Base-by-base conservation (phyloP, 1,139 yeast genomes). In the Saccharomyces uvarum region DNA sequence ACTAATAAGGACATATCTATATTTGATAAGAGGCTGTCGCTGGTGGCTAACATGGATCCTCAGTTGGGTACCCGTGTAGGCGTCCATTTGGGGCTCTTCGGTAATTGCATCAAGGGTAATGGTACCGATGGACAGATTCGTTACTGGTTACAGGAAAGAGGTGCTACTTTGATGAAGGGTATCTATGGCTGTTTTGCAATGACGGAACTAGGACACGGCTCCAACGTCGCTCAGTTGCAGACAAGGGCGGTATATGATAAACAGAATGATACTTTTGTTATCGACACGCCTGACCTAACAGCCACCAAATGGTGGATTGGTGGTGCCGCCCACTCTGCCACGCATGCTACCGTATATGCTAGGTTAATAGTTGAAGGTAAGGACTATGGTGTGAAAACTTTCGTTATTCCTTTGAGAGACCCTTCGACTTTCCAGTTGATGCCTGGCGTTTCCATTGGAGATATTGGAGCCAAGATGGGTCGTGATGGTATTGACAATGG, bases 231-330 rank as follows among this genome's bases (percentile, higher is more conserved):
- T 13, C 95, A 88, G 49, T 76, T 89, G 60, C 96, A 90, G 73
- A 90, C 97, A n/a, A 86, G 91, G 31, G 96, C 97, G 21, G 84
- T 87, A 50, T 90, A 79, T 69, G 87, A 88, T 69, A 75, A 77
- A 50, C 75, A 73, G 29, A 78, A 77, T 31, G 89, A 88, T 65
- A 82, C 83, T 59, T 88, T 90, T 63, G 71, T 80, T 54, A 83
- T 90, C 61, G 82, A 88, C 70, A 90, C 97, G 26, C 97, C 97
- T 6, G 88, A 88, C 68, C 74, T 87, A 59, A 90, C 93, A 54
- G 97, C 97, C 44, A 88, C 97, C 56, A 90, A 90, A 73, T 90
- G 97, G 97, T 90, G 97, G 97, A 90, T 90, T 66, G 97, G 97
- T 54, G 97, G 97, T 67, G 97, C 97, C 53, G 97, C 97, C 5